phyloP scores from a whole-genome alignment of 805 yeast genomes.

The Hanseniaspora clermontiae region DNA sequence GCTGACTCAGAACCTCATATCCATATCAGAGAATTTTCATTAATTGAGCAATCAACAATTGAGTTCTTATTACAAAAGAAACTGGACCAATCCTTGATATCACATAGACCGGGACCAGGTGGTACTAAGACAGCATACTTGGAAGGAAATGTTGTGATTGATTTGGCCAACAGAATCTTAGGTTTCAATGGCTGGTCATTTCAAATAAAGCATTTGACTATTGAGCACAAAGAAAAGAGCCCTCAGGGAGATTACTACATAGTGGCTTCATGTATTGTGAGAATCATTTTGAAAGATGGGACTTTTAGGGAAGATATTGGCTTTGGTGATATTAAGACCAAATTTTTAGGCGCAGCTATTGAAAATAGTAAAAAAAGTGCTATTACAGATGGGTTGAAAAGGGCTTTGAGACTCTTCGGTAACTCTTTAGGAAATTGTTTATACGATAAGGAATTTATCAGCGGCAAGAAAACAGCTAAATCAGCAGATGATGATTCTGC shows the following conservation, averaged over 20 bases:
- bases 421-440: slow-evolving; percentile 74
- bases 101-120: slow-evolving; percentile 65
- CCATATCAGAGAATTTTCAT: slow-evolving; percentile 11
- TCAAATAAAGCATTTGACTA: slow-evolving; percentile 50
- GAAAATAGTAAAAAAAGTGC: slow-evolving; percentile 79
- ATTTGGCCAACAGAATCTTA: slow-evolving; percentile 67
- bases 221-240: slow-evolving; percentile 54
- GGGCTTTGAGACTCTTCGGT: slow-evolving; percentile 70
- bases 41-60: slow-evolving; percentile 3
- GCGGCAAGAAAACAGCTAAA: slow-evolving; percentile 14
- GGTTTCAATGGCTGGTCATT: slow-evolving; percentile 79
- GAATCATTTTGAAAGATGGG: slow-evolving; percentile 65
- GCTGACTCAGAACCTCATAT: slow-evolving; percentile 1
- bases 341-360: slow-evolving; percentile 60
- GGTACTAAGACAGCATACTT: slow-evolving; percentile 56
- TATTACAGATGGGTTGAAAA: slow-evolving; percentile 66
- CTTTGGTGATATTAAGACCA: slow-evolving; percentile 68
- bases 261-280: slow-evolving; percentile 60
- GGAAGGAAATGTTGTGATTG: slow-evolving; percentile 76
- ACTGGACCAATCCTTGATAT: slow-evolving; percentile 67
- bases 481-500: slow-evolving; percentile 14
- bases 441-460: slow-evolving; percentile 57
- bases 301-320: slow-evolving; percentile 75
- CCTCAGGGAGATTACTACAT: slow-evolving; percentile 44
- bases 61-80: slow-evolving; percentile 23